Conservation (phyloP, 352 stramenopile species). For the Pythium volutum region DNA sequence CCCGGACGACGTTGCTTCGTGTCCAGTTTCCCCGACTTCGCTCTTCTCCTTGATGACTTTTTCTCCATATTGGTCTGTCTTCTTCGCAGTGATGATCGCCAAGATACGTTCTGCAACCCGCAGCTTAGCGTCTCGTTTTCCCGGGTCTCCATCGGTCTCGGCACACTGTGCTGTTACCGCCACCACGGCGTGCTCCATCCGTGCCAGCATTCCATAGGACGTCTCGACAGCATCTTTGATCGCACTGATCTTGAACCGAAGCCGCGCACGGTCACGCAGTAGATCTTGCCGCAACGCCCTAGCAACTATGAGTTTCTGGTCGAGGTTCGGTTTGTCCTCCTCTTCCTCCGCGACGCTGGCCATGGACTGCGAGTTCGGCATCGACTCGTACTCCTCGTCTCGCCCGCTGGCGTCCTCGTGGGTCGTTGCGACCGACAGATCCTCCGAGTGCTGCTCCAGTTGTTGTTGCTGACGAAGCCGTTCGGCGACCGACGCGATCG, state of each 20-base stretch:
- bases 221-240: constrained; percentile 51
- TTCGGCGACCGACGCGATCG: constrained; percentile 5
- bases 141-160: not conserved
- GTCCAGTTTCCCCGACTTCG: not conserved
- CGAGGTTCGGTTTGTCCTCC: constrained; percentile 19
- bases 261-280: constrained; percentile 39
- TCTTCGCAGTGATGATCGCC: constrained; percentile 15
- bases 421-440: constrained; percentile 15
- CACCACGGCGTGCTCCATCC: constrained; percentile 35
- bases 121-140: not conserved
- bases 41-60: not conserved
- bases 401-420: constrained; percentile 4
- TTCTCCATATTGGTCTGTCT: not conserved
- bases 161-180: not conserved
- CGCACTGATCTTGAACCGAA: constrained; percentile 41
- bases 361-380: not conserved
- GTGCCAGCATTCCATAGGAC: constrained; percentile 43
- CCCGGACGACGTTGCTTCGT: not conserved
- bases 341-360: not conserved
- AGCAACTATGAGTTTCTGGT: constrained; percentile 34
- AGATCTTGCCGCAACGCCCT: constrained; percentile 40
- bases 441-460: constrained; percentile 4
- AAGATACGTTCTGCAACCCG: constrained; percentile 11
- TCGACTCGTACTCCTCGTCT: constrained; percentile 7
- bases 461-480: not conserved